These are phyloP conservation scores for Epichloe gansuensis DNA, from an alignment of 2,329 filamentous ascomycete genomes.

Conservation along the genomic window DNA sequence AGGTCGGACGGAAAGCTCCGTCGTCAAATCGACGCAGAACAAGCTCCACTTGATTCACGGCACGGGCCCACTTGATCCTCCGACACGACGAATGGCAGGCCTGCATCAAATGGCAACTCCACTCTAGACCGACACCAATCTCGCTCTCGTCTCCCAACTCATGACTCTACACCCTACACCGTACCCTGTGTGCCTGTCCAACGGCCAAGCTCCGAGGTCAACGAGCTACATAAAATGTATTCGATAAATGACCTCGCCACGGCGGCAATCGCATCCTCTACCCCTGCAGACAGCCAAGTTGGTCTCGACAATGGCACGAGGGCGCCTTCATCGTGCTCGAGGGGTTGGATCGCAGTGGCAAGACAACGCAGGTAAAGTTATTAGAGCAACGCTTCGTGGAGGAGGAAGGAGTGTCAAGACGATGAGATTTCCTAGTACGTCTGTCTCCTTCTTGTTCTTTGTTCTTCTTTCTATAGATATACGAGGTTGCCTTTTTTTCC, in stretches of 20 bases:
- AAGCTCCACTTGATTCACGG: no score
- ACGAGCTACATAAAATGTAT: conserved; percentile 19
- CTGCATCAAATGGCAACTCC: no score
- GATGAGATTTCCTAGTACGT: conserved; percentile 46
- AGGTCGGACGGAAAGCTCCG: not conserved
- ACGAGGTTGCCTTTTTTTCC: not conserved
- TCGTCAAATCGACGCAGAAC: no score
- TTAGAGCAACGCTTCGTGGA: conserved; percentile 45
- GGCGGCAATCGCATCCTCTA: conserved; percentile 33
- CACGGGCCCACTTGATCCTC: no score
- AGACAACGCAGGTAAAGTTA: conserved; percentile 76
- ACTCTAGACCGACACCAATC: no score
- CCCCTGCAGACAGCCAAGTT: not conserved
- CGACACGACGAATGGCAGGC: no score
- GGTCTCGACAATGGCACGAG: conserved; percentile 17
- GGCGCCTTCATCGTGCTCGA: conserved; percentile 77
- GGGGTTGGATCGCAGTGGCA: conserved; percentile 80
- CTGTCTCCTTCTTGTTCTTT: conserved; percentile 12
- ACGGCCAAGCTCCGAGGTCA: no score
- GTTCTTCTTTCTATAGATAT: not conserved
- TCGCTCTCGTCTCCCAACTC: no score
- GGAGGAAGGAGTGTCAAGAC: conserved; percentile 35
- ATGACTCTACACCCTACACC: no score
- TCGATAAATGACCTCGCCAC: conserved; percentile 39
- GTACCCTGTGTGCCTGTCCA: no score